A percentile compares a stretch with the other conserved stretches of the same genome.
These are phyloP conservation scores for Abrus precatorius DNA, from an alignment of 306 rosid species.

Conservation along the genomic window DNA sequence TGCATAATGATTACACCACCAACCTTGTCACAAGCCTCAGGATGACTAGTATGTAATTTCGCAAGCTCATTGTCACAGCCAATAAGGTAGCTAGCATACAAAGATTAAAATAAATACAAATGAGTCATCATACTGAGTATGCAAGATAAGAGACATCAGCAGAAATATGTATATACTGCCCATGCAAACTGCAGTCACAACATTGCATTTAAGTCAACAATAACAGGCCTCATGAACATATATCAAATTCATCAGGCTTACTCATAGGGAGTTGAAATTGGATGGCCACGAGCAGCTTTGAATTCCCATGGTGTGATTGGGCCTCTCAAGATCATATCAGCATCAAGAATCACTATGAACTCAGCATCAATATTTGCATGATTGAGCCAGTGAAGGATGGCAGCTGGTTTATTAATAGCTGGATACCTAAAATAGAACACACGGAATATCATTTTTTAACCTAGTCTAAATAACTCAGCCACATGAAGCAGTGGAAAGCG, in stretches of 20 bases:
- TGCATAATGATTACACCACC: conserved; percentile 99
- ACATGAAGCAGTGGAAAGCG: conserved; percentile 21
- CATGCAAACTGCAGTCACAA: neutral
- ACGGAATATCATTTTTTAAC: conserved; percentile 33
- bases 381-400: conserved; percentile 98
- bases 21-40: conserved; percentile 97
- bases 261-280: conserved; percentile 99
- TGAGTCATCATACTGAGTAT: conserved; percentile 9
- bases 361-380: conserved; percentile 89
- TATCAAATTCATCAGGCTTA: conserved; percentile 57
- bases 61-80: conserved; percentile 98
- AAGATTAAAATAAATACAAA: conserved; percentile 31
- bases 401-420: conserved; percentile 98
- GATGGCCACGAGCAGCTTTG: conserved; percentile 87
- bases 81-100: conserved; percentile 80
- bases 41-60: conserved; percentile 90
- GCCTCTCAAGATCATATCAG: conserved; percentile 98
- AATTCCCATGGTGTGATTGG: conserved; percentile 98
- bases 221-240: conserved; percentile 25
- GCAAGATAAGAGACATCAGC: conserved; percentile 7
- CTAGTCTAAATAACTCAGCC: conserved; percentile 21
- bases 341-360: conserved; percentile 95
- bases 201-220: conserved; percentile 24
- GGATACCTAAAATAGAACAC: conserved; percentile 80
- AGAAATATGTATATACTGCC: conserved; percentile 22